phyloP scores from a whole-genome alignment of 768 basidiomycete species.

The Tricholoma bakamatsutake region DNA sequence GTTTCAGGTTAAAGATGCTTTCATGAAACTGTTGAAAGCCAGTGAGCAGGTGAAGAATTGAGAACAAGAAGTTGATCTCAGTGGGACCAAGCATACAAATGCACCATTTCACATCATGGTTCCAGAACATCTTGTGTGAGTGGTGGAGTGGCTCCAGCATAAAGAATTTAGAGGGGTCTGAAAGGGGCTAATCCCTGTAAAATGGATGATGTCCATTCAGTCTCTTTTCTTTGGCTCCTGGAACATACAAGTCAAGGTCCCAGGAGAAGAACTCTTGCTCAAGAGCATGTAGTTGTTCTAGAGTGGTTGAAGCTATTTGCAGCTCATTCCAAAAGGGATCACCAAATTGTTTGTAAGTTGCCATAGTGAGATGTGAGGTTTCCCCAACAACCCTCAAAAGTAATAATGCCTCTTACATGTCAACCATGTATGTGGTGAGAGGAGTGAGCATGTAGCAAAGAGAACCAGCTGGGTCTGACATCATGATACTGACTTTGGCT shows the following conservation, averaged over 20 bases:
- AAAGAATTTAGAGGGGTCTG: constrained; percentile 28
- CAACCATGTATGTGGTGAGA: constrained; percentile 24
- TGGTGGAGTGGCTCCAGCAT: constrained; percentile 33
- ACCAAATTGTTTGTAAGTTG: constrained; percentile 24
- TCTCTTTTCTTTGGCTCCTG: constrained; percentile 13
- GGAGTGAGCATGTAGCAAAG: constrained; percentile 20
- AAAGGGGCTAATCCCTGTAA: constrained; percentile 30
- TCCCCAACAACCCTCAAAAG: constrained; percentile 23
- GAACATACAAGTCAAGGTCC: constrained; percentile 20
- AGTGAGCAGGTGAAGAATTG: constrained; percentile 27
- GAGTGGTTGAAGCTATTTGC: constrained; percentile 16
- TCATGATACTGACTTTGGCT: constrained; percentile 18
- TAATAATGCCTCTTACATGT: constrained; percentile 25
- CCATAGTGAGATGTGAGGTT: constrained; percentile 26
- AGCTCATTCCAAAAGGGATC: constrained; percentile 22
- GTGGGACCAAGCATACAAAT: constrained; percentile 19
- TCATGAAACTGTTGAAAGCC: constrained; percentile 32
- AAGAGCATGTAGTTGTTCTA: constrained; percentile 11
- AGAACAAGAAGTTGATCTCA: constrained; percentile 33
- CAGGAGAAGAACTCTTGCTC: constrained; percentile 12
- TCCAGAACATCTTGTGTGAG: constrained; percentile 30
- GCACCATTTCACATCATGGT: constrained; percentile 36
- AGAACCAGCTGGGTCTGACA: constrained; percentile 23
- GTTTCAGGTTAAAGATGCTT: constrained; percentile 33
- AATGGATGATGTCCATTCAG: constrained; percentile 30